Evolutionary conservation across 345 rosid species (phyloP).

Genomic region (Eucalyptus fibrosa): DNA sequence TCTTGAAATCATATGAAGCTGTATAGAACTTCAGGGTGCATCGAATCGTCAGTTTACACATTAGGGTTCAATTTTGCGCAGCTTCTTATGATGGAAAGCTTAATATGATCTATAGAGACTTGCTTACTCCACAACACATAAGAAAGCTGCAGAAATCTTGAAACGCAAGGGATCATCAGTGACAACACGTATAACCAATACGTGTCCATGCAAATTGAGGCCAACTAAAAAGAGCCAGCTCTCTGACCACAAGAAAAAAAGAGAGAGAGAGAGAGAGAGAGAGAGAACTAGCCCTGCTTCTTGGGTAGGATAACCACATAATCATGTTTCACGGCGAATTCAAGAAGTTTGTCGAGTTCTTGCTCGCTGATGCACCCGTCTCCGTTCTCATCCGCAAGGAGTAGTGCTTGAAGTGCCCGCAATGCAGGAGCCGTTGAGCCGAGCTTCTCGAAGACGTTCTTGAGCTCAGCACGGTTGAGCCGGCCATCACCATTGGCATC

Average conservation of each 20-base stretch:
- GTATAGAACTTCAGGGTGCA: background rate
- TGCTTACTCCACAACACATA: background rate
- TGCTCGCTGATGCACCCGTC: background rate
- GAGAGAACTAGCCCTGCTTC: background rate
- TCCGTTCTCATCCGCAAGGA: background rate
- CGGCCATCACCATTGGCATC: conserved; percentile 1
- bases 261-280: too few species aligned
- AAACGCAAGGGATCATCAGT: background rate
- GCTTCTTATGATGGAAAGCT: background rate
- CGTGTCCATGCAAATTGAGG: background rate
- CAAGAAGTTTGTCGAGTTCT: background rate
- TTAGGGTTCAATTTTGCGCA: background rate
- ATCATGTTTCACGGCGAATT: background rate
- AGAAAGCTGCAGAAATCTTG: background rate
- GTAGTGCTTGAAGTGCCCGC: background rate
- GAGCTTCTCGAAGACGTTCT: background rate
- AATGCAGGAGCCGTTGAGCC: background rate
- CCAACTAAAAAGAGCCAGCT: background rate
- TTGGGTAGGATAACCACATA: background rate
- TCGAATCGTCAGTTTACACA: background rate
- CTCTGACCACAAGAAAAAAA: background rate
- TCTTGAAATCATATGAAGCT: background rate
- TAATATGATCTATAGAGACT: background rate
- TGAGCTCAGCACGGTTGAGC: conserved; percentile 5
- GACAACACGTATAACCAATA: background rate